phyloP scores from a whole-genome alignment of 2,329 filamentous ascomycete species.

The Fragosphaeria purpurea region DNA sequence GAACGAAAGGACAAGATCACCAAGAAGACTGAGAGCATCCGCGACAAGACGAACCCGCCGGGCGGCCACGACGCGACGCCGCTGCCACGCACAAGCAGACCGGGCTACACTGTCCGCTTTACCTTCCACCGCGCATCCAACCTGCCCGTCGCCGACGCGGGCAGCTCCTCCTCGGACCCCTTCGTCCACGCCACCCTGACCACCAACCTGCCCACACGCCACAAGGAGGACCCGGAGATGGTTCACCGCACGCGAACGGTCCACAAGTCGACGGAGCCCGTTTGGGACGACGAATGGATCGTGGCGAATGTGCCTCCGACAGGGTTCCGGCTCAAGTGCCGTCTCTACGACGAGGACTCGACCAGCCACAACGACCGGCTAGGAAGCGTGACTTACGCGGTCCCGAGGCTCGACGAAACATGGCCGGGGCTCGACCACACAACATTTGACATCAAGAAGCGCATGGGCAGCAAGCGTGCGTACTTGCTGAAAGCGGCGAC shows the following conservation, averaged over 20 bases:
- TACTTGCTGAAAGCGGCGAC: constrained; percentile 64
- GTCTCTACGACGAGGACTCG: constrained; percentile 83
- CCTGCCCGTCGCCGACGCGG: constrained; percentile 72
- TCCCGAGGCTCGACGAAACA: constrained; percentile 46
- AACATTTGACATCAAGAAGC: constrained; percentile 67
- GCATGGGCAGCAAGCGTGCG: constrained; percentile 76
- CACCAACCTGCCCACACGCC: constrained; percentile 58
- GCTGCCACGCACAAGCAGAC: constrained; percentile 49
- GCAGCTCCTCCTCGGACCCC: constrained; percentile 70
- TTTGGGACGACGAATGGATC: constrained; percentile 79
- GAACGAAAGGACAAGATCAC: constrained; percentile 4
- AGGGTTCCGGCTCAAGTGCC: constrained; percentile 76
- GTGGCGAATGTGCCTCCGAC: constrained; percentile 75
- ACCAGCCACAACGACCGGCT: constrained; percentile 78
- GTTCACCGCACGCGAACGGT: constrained; percentile 67
- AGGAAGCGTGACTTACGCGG: constrained; percentile 69
- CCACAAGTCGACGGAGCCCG: constrained; percentile 60
- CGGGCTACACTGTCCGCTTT: constrained; percentile 77
- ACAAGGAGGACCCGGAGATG: constrained; percentile 77
- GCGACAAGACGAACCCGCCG: constrained; percentile 9
- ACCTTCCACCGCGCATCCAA: constrained; percentile 74
- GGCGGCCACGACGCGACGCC: constrained; percentile 44
- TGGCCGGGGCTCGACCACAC: constrained; percentile 58
- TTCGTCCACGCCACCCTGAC: constrained; percentile 70
- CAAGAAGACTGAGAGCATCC: constrained; percentile 5